Base-by-base conservation (phyloP, 768 basidiomycete genomes). In the Lentinula lateritia region DNA sequence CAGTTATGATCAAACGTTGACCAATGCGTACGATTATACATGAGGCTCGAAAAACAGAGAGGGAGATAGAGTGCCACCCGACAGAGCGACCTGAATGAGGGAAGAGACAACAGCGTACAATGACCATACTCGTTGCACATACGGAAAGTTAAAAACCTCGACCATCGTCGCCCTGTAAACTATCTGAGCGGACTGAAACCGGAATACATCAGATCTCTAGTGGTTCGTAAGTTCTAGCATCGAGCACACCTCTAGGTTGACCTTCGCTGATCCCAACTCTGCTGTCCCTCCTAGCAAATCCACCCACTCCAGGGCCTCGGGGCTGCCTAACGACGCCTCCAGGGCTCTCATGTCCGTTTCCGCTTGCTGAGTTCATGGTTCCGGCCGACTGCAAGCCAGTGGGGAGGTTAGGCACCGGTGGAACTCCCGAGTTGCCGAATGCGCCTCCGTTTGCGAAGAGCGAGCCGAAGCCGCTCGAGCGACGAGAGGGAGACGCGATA, bases 221-320 rank as follows among this genome's bases (percentile, higher is more conserved):
- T 43, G 90, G 90, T 78, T 94, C 90, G 77, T 92, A 89, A 64
- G 90, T 90, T 74, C 88, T 85, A 68, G 90, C 84, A 71, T 94
- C 92, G 68, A 93, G 83, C 73, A 87, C 89, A 74, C 83, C 83
- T 76, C 86, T 82, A 52, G 78, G 70, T 69, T 80, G 80, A 62
- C 72, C 65, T 67, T 84, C 83, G 62, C 73, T 78, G 48, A 72
- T 68, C 13, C 75, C 78, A 39, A 81, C 75, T 65, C 82, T 75
- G 66, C 83, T 87, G 72, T 88, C 87, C 65, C 92, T 80, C 66
- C 78, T 76, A 38, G 79, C 82, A 68, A 94, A 93, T n/a, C 91
- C 91, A 52, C 84, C 81, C 0, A 79, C 75, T 46, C 90, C 90
- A 58, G 92, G 92, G 16, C 92, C 92, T 57, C 93, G 87, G 6